phyloP scores from a whole-genome alignment of 345 rosid species.

The Excoecaria cochinchinensis region DNA sequence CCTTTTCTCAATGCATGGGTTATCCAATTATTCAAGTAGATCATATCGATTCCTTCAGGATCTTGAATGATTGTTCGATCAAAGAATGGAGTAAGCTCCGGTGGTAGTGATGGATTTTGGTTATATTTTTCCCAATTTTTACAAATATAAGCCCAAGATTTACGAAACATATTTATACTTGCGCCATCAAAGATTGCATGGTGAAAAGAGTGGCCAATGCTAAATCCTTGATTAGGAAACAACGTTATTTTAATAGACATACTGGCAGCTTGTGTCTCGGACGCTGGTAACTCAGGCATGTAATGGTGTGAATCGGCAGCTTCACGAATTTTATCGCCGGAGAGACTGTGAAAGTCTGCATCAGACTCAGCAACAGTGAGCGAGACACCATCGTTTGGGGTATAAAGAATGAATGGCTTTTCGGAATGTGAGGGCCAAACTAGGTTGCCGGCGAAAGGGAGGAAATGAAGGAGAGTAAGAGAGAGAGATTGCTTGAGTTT shows the following conservation, averaged over 20 bases:
- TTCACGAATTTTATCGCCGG: slow-evolving; percentile 21
- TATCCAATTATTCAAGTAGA: slow-evolving; percentile 8
- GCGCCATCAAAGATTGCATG: slow-evolving; percentile 20
- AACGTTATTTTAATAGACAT: slow-evolving; percentile 19
- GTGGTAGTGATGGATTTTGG: neutral
- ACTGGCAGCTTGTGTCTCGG: slow-evolving; percentile 14
- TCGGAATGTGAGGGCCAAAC: slow-evolving; percentile 9
- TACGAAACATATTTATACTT: slow-evolving; percentile 6
- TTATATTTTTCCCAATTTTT: neutral
- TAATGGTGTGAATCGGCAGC: slow-evolving; percentile 32
- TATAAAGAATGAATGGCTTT: slow-evolving; percentile 14
- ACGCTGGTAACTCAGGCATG: slow-evolving; percentile 26
- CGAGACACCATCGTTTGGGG: neutral
- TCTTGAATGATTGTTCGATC: slow-evolving; percentile 31
- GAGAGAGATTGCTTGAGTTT: slow-evolving; percentile 16
- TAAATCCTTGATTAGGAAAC: slow-evolving; percentile 18
- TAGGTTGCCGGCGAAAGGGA: slow-evolving; percentile 19
- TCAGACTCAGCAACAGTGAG: slow-evolving; percentile 2
- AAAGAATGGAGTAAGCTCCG: slow-evolving; percentile 24
- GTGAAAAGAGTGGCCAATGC: slow-evolving; percentile 7
- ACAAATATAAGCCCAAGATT: slow-evolving; percentile 16
- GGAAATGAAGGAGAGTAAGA: slow-evolving; percentile 12
- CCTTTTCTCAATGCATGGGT: no score
- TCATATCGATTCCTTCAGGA: slow-evolving; percentile 3
- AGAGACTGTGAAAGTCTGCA: slow-evolving; percentile 12